Evolutionary conservation across 73 alveolate species (phyloP).

Genomic region (Paramecium primaurelia): DNA sequence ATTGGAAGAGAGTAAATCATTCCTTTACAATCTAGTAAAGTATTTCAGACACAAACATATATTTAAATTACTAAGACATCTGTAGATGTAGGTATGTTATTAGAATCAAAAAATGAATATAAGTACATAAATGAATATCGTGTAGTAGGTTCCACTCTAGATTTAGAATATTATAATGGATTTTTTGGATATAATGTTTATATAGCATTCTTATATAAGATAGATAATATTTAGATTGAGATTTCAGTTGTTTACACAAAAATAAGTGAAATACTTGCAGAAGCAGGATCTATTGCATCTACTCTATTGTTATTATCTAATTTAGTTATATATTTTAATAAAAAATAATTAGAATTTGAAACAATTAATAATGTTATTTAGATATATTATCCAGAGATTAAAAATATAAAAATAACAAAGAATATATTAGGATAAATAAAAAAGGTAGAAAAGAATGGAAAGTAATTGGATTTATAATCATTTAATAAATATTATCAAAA

Average conservation of each 20-base stretch:
- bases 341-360: background rate
- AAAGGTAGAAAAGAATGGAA: background rate
- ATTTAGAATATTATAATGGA: background rate
- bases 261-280: slow-evolving; percentile 12
- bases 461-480: background rate
- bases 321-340: background rate
- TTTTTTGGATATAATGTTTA: background rate
- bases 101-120: background rate
- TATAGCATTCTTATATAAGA: background rate
- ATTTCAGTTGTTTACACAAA: background rate
- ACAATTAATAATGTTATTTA: background rate
- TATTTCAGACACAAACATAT: background rate
- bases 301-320: background rate
- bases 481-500: background rate
- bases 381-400: background rate
- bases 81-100: background rate
- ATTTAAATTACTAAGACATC: background rate
- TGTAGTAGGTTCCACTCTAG: background rate
- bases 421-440: background rate
- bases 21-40: background rate
- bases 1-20: background rate
- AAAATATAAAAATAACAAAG: background rate
- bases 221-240: background rate
- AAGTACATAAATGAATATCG: background rate
- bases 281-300: slow-evolving; percentile 25